A percentile compares a stretch with the other conserved stretches of the same genome.
phyloP scores from a whole-genome alignment of 805 yeast genomes.

The Zygoascus tannicola region DNA sequence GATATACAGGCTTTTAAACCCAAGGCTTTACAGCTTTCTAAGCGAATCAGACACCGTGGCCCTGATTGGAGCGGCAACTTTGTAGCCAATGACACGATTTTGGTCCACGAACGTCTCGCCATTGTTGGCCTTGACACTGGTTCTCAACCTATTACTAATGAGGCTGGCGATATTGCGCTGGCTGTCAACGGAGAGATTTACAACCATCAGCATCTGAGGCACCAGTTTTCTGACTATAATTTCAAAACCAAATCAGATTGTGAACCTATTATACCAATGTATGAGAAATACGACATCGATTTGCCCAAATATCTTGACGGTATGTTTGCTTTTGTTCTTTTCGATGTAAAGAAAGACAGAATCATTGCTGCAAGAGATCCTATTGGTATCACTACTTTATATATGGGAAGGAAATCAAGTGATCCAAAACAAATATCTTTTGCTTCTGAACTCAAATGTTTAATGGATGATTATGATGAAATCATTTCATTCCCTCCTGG shows the following conservation, averaged over 20 bases:
- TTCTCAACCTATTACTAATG: conserved; percentile 90
- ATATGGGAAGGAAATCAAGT: conserved; percentile 75
- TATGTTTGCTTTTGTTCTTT: conserved; percentile 92
- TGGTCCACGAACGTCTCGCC: conserved; percentile 93
- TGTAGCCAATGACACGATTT: conserved; percentile 65
- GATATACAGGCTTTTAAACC: conserved; percentile 74
- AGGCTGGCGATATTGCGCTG: conserved; percentile 61
- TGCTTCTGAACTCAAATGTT: conserved; percentile 90
- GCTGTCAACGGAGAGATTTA: conserved; percentile 98
- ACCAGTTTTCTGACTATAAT: conserved; percentile 57
- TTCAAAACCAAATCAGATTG: conserved; percentile 89
- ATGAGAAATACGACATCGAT: conserved; percentile 75
- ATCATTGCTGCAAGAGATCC: conserved; percentile 98
- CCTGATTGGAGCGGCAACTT: conserved; percentile 96
- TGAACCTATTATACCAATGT: conserved; percentile 94
- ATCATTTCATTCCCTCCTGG: conserved; percentile 98
- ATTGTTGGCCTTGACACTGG: conserved; percentile 97
- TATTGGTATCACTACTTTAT: conserved; percentile 90
- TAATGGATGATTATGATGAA: conserved; percentile 88
- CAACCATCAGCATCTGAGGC: conserved; percentile 88
- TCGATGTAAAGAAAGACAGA: conserved; percentile 78
- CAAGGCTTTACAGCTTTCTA: conserved; percentile 81
- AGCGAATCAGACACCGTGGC: conserved; percentile 94
- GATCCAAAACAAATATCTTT: conserved; percentile 73
- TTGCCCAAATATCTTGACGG: conserved; percentile 94